These are phyloP conservation scores for Flaveria trinervia DNA, from an alignment of 129 eudicot genomes.

Conservation along the genomic window DNA sequence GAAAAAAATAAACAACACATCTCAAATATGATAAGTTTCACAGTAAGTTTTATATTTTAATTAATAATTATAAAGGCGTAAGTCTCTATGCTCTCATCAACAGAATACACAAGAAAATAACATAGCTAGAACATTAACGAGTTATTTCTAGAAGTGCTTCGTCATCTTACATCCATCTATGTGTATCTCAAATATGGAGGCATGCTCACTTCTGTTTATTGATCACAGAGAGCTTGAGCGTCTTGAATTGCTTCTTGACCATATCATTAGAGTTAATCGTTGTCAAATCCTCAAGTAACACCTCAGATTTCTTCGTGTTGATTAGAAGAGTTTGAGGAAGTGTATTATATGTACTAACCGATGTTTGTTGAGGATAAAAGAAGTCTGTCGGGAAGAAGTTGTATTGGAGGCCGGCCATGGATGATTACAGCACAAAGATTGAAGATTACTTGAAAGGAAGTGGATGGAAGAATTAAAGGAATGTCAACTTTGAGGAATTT, in stretches of 20 bases:
- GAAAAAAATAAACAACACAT: neutral
- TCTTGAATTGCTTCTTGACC: conserved; percentile 30
- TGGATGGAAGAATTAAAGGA: neutral
- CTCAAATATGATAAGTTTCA: neutral
- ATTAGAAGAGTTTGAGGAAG: conserved; percentile 31
- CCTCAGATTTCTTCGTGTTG: conserved; percentile 18
- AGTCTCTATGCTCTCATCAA: neutral
- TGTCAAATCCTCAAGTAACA: conserved; percentile 23
- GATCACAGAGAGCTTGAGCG: conserved; percentile 18
- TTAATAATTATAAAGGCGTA: neutral
- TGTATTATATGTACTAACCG: conserved; percentile 1
- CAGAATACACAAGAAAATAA: neutral
- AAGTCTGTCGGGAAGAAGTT: conserved; percentile 46
- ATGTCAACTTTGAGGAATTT: conserved; percentile 14
- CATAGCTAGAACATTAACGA: conserved; percentile 1
- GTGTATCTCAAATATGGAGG: neutral
- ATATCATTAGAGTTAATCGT: conserved; percentile 10
- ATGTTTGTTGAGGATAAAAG: conserved; percentile 29
- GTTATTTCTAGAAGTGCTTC: conserved; percentile 6
- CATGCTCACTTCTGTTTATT: conserved; percentile 29
- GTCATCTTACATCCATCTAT: neutral
- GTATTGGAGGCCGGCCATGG: conserved; percentile 46
- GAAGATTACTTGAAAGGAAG: conserved; percentile 1
- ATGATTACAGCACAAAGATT: conserved; percentile 3
- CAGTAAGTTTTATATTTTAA: neutral